phyloP scores from a whole-genome alignment of 768 basidiomycete genomes.

The Thelephora aurantiotincta region DNA sequence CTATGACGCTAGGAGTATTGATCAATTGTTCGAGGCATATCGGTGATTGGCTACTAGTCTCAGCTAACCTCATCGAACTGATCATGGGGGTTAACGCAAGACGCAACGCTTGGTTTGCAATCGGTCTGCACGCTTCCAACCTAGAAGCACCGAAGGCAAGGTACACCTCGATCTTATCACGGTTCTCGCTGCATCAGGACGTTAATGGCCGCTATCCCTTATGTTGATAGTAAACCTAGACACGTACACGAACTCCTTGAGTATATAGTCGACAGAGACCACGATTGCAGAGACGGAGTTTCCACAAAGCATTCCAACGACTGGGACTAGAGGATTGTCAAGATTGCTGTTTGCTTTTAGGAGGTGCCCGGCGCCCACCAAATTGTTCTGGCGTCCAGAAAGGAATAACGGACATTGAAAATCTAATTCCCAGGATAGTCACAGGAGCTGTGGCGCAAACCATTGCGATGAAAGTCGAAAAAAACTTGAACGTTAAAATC shows the following conservation, averaged over 20 bases:
- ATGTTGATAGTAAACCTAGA: neutral
- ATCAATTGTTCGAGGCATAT: neutral
- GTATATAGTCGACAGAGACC: conserved; percentile 52
- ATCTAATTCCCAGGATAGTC: conserved; percentile 60
- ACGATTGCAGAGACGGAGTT: conserved; percentile 66
- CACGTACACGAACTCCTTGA: conserved; percentile 62
- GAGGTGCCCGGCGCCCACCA: conserved; percentile 27
- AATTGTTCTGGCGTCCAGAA: conserved; percentile 82
- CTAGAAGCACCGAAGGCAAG: conserved; percentile 78
- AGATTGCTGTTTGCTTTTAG: neutral
- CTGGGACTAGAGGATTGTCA: conserved; percentile 39
- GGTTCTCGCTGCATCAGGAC: conserved; percentile 44
- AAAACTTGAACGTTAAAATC: conserved; percentile 31
- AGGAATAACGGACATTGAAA: conserved; percentile 60
- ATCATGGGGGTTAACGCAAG: conserved; percentile 70
- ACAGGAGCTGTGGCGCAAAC: conserved; percentile 67
- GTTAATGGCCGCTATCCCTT: neutral
- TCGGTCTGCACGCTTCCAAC: conserved; percentile 70
- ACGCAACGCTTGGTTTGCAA: conserved; percentile 66
- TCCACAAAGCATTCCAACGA: conserved; percentile 80
- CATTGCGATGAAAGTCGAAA: conserved; percentile 52
- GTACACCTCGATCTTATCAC: conserved; percentile 75
- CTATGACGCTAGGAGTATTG: conserved; percentile 38
- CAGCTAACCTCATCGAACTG: conserved; percentile 69
- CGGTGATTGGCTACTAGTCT: neutral